Percentiles rank a stretch among this genome's conserved stretches.
phyloP scores from a whole-genome alignment of 140 eudicot genomes.

The Senecio squalidus region DNA sequence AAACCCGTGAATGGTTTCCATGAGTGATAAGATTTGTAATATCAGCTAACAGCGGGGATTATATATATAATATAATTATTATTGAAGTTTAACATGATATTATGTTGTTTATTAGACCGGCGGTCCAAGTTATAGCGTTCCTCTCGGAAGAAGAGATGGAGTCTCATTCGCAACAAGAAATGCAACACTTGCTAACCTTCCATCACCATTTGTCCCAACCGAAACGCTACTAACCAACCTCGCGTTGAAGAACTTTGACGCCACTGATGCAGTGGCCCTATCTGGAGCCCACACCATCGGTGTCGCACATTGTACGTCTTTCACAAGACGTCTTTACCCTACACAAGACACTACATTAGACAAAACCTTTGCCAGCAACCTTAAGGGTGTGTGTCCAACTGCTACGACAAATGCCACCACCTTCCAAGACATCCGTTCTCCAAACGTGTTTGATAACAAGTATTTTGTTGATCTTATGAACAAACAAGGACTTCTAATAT shows the following conservation, averaged over 20 bases:
- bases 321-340: slow-evolving; percentile 42
- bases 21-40: too few relatives aligned
- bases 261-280: slow-evolving; percentile 47
- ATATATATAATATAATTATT: too few relatives aligned
- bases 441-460: slow-evolving; percentile 38
- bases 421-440: slow-evolving; percentile 28
- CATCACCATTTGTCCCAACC: slow-evolving; percentile 36
- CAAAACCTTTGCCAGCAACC: slow-evolving; percentile 35
- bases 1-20: too few relatives aligned
- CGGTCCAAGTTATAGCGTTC: slow-evolving; percentile 40
- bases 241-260: slow-evolving; percentile 27
- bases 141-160: slow-evolving; percentile 50
- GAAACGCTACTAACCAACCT: slow-evolving; percentile 25
- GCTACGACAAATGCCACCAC: slow-evolving; percentile 19
- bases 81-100: too few relatives aligned
- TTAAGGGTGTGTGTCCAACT: slow-evolving; percentile 32
- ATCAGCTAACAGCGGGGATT: too few relatives aligned
- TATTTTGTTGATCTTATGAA: slow-evolving; percentile 37
- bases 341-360: slow-evolving; percentile 42
- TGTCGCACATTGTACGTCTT: slow-evolving; percentile 36
- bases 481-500: slow-evolving; percentile 28
- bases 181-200: slow-evolving; percentile 40
- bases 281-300: slow-evolving; percentile 65
- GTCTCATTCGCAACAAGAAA: slow-evolving; percentile 33
- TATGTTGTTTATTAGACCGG: slow-evolving; percentile 32